Percentiles rank a stretch among this genome's conserved stretches.
Evolutionary conservation across 2,329 filamentous ascomycete species (phyloP).

Genomic region (Zelopaecilomyces penicillatus): DNA sequence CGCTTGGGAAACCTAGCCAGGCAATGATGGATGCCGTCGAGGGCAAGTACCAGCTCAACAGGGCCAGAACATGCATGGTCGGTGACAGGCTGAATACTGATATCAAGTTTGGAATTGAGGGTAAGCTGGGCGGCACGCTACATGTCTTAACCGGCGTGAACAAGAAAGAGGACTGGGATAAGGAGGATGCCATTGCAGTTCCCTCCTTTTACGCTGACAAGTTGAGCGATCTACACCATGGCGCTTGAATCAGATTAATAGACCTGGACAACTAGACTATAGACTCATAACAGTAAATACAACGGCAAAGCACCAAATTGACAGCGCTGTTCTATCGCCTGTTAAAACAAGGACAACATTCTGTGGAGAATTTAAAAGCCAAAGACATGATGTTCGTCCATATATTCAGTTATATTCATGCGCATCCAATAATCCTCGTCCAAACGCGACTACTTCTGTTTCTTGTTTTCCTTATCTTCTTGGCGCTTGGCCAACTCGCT

Average conservation of each 20-base stretch:
- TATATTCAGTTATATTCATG: too few relatives aligned
- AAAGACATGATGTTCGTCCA: too few relatives aligned
- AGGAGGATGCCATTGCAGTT: constrained; percentile 56
- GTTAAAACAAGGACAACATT: too few relatives aligned
- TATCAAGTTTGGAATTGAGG: constrained; percentile 90
- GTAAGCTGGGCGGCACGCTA: constrained; percentile 81
- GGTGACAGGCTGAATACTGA: constrained; percentile 92
- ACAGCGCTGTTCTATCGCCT: too few relatives aligned
- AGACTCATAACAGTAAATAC: not conserved
- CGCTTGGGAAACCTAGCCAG: constrained; percentile 89
- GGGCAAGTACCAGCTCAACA: constrained; percentile 86
- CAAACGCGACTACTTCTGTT: constrained; percentile 20
- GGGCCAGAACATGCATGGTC: constrained; percentile 84
- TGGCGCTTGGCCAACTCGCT: constrained; percentile 41
- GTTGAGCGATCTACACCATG: constrained; percentile 60
- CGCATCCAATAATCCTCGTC: too few relatives aligned
- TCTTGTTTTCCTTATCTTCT: constrained; percentile 29
- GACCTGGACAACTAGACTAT: constrained; percentile 6
- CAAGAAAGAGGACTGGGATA: constrained; percentile 75
- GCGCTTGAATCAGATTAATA: constrained; percentile 13
- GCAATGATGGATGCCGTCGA: constrained; percentile 99
- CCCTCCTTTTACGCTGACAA: constrained; percentile 80
- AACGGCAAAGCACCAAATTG: not conserved
- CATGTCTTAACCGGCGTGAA: constrained; percentile 86
- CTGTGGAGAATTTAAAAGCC: too few relatives aligned